These are phyloP conservation scores for Penicillium soppii DNA, from an alignment of 495 filamentous ascomycete species.

Conservation along the genomic window DNA sequence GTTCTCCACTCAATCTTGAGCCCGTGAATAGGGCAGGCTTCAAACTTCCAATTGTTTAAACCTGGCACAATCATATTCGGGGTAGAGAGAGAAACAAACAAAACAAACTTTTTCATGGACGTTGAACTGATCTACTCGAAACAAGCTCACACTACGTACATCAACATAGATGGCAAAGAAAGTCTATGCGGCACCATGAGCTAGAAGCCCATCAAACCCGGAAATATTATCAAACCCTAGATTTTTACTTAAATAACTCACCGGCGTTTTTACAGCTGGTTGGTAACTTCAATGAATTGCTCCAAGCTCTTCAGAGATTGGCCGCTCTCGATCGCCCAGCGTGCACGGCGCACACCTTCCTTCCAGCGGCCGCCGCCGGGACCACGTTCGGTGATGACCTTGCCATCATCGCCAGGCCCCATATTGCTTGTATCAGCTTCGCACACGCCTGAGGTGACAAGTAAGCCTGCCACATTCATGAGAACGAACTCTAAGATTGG, in stretches of 20 bases:
- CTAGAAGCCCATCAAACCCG: too few species aligned
- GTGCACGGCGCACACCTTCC: slow-evolving; percentile 80
- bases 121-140: too few species aligned
- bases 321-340: slow-evolving; percentile 80
- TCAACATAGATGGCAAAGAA: too few species aligned
- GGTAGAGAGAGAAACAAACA: too few species aligned
- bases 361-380: slow-evolving; percentile 89
- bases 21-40: background rate
- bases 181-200: too few species aligned
- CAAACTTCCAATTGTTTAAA: too few species aligned
- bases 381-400: slow-evolving; percentile 74
- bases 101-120: too few species aligned
- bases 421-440: slow-evolving; percentile 75
- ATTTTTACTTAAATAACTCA: too few species aligned
- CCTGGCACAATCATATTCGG: too few species aligned
- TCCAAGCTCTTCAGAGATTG: slow-evolving; percentile 73
- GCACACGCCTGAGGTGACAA: slow-evolving; percentile 82
- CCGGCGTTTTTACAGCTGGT: slow-evolving; percentile 39
- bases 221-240: background rate
- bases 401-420: slow-evolving; percentile 69
- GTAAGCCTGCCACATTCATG: slow-evolving; percentile 85
- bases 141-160: too few species aligned
- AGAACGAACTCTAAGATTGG: slow-evolving; percentile 92
- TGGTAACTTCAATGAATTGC: slow-evolving; percentile 64
- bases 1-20: background rate